A percentile compares a stretch with the other conserved stretches of the same genome.
Conservation (phyloP, 441 rosid genomes). For the Adansonia grandidieri region DNA sequence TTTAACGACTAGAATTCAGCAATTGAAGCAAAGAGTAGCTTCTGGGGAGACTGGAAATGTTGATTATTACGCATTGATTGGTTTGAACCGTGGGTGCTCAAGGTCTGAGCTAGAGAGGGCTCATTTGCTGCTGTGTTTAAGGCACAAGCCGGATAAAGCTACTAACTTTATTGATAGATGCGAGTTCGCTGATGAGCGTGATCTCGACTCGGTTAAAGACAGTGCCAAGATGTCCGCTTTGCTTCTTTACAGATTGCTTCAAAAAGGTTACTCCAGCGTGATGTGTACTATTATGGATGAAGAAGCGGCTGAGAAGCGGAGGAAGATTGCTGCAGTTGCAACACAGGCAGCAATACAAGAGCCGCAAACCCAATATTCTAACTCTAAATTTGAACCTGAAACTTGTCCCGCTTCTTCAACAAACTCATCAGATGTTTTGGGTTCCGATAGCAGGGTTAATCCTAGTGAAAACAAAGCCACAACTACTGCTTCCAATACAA, state of each 20-base stretch:
- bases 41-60: conserved; percentile 76
- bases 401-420: conserved; percentile 22
- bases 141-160: conserved; percentile 86
- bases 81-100: conserved; percentile 74
- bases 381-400: conserved; percentile 31
- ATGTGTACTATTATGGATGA: conserved; percentile 64
- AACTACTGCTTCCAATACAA: conserved; percentile 37
- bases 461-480: conserved; percentile 33
- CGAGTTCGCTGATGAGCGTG: conserved; percentile 68
- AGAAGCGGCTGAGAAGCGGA: conserved; percentile 63
- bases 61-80: conserved; percentile 77
- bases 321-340: conserved; percentile 54
- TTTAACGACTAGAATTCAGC: conserved; percentile 61
- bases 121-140: conserved; percentile 60
- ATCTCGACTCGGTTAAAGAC: conserved; percentile 72
- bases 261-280: conserved; percentile 71
- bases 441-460: conserved; percentile 23
- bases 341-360: conserved; percentile 54
- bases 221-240: conserved; percentile 74
- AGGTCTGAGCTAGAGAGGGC: conserved; percentile 86
- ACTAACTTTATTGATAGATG: conserved; percentile 66
- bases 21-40: conserved; percentile 69
- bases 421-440: conserved; percentile 35
- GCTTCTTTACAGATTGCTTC: conserved; percentile 78
- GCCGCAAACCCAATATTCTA: conserved; percentile 41